These are phyloP conservation scores for Crassisporium funariophilum DNA, from an alignment of 768 basidiomycete genomes.

Conservation along the genomic window DNA sequence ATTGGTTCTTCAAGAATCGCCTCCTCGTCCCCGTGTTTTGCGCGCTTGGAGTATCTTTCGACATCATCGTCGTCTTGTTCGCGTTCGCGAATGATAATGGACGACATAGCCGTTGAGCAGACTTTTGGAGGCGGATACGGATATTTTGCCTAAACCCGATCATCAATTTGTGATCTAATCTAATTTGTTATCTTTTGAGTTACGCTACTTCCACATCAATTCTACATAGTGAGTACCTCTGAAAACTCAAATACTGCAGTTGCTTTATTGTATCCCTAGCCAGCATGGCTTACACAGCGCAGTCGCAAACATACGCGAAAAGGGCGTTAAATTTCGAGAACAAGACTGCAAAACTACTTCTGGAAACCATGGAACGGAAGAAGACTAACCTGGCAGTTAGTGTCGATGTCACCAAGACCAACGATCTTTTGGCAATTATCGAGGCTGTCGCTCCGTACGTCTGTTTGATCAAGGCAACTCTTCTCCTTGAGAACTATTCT, in stretches of 20 bases:
- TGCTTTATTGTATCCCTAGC: no score
- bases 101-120: no score
- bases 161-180: no score
- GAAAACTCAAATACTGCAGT: no score
- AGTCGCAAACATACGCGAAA: conserved; percentile 59
- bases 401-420: conserved; percentile 85
- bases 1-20: conserved; percentile 10
- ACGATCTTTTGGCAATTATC: conserved; percentile 82
- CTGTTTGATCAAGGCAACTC: conserved; percentile 89
- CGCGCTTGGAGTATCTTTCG: conserved; percentile 47
- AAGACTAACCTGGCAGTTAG: conserved; percentile 92
- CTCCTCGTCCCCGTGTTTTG: conserved; percentile 35
- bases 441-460: conserved; percentile 87
- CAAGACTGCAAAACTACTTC: conserved; percentile 75
- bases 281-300: conserved; percentile 36
- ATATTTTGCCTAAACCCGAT: no score
- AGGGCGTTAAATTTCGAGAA: conserved; percentile 64
- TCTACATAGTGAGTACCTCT: no score
- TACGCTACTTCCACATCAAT: no score
- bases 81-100: conserved; percentile 47
- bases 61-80: conserved; percentile 50
- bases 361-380: conserved; percentile 85
- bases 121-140: no score
- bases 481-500: conserved; percentile 14
- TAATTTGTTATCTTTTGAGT: no score